Evolutionary conservation across 257 asterid species (phyloP).

Genomic region (Linderniella brevidens): DNA sequence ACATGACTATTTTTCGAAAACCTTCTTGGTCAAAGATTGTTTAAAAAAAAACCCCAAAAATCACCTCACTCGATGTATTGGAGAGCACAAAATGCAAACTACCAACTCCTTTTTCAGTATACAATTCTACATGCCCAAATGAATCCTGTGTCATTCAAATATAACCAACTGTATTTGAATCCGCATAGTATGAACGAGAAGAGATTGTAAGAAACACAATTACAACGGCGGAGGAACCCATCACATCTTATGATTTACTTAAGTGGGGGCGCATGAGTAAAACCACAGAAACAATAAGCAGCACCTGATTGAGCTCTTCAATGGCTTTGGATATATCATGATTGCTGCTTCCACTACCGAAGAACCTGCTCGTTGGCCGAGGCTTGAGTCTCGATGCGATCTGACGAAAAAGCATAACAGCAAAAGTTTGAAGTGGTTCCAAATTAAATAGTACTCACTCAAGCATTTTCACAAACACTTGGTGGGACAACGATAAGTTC

Average conservation of each 20-base stretch:
- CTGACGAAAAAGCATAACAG: slow-evolving; percentile 28
- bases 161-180: too few species aligned
- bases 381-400: slow-evolving; percentile 18
- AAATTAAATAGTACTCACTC: slow-evolving; percentile 6
- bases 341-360: slow-evolving; percentile 17
- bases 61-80: not conserved
- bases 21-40: too few species aligned
- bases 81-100: too few species aligned
- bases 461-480: slow-evolving; percentile 19
- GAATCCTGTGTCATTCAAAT: too few species aligned
- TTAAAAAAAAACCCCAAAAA: too few species aligned
- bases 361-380: slow-evolving; percentile 21
- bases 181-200: too few species aligned
- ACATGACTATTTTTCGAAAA: too few species aligned
- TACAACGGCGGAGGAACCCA: not conserved
- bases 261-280: not conserved
- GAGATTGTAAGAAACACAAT: not conserved
- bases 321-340: slow-evolving; percentile 36
- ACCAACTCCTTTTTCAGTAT: too few species aligned
- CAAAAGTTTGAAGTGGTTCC: not conserved
- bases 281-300: not conserved
- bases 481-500: too few species aligned
- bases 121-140: too few species aligned
- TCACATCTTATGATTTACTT: too few species aligned
- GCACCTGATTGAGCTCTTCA: slow-evolving; percentile 70